Base-by-base conservation (phyloP, 768 basidiomycete species). In the Kwoniella sp. region DNA sequence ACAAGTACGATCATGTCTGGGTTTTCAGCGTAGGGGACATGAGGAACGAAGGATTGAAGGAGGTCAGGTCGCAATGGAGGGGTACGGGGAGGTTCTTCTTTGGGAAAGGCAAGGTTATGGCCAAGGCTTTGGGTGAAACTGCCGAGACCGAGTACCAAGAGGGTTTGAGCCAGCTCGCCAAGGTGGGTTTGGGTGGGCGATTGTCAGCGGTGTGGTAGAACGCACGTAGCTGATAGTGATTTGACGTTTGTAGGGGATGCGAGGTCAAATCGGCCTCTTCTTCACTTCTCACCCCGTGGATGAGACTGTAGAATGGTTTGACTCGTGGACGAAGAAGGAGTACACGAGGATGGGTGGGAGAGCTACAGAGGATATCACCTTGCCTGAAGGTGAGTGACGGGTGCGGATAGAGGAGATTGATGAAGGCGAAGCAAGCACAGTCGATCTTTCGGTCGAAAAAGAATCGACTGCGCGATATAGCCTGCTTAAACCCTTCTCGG, bases 1-100 rank as follows among this genome's bases (percentile, higher is more conserved):
- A 94, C 70, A 90, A 91, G 82, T 97, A 91, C 88, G 86, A 86
- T 75, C 94, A 96, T 80, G 90, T 91, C 82, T 99, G 93, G 91
- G 78, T 97, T 40, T 96, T 99, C 77, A 88, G 90, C 71, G 91
- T 97, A 5, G 94, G 93, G 17, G 87, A 92, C 70, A 95, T 97
- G 92, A 85, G 96, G 64, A 98, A 95, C 82, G 83, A 92, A 26
- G 89, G 92, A 80, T 82, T 99, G 40, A 94, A 98, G 84, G 92
- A 91, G 55, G 91, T 98, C 51, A 85, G 96, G 68, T 88, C 87
- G 64, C 83, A 90, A 68, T 99, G 96, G 96, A 91, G 91, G 84
- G 92, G 91, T 67, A 87, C 91, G 65, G 92, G 91, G 58, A 87
- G 92, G 70, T 86, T 95, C 81, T 94, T 92, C 80, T 91, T 94